Percentiles rank a stretch among this genome's conserved stretches.
Conservation (phyloP, 2,329 filamentous ascomycete species). For the Fusarium drepaniforme region DNA sequence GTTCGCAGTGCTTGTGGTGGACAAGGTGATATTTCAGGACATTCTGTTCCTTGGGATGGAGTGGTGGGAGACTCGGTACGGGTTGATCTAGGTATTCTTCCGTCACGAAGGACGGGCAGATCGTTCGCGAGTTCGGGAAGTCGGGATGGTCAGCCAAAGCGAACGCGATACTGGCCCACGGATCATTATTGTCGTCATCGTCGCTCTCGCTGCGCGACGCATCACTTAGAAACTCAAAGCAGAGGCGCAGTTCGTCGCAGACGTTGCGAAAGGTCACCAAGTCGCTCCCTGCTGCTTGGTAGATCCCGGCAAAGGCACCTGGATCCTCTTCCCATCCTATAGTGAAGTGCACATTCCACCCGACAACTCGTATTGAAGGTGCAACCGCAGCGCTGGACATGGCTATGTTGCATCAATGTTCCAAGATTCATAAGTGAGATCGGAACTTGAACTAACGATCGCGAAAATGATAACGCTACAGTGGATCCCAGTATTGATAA, state of each 20-base stretch:
- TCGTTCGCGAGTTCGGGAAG: neutral
- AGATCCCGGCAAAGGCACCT: slow-evolving; percentile 11
- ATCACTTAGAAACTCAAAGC: slow-evolving; percentile 17
- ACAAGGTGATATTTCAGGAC: slow-evolving; percentile 7
- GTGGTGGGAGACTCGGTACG: slow-evolving; percentile 9
- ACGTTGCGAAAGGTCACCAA: slow-evolving; percentile 26
- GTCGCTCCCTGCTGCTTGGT: slow-evolving; percentile 7
- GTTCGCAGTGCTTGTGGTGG: slow-evolving; percentile 4
- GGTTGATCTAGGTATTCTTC: slow-evolving; percentile 5
- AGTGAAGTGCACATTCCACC: no score
- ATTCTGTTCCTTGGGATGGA: slow-evolving; percentile 8
- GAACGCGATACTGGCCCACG: slow-evolving; percentile 21
- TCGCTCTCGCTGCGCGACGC: neutral
- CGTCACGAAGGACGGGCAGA: slow-evolving; percentile 11
- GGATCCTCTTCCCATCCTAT: no score
- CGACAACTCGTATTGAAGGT: no score
- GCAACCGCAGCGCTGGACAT: no score
- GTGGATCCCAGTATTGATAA: no score
- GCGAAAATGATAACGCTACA: no score
- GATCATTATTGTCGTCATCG: neutral
- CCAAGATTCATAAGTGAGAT: no score
- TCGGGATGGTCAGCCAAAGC: neutral
- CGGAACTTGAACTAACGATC: no score
- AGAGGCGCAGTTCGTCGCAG: slow-evolving; percentile 23
- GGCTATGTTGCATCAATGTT: no score